Evolutionary conservation across 306 rosid species (phyloP).

Genomic region (Erythrophleum fordii): DNA sequence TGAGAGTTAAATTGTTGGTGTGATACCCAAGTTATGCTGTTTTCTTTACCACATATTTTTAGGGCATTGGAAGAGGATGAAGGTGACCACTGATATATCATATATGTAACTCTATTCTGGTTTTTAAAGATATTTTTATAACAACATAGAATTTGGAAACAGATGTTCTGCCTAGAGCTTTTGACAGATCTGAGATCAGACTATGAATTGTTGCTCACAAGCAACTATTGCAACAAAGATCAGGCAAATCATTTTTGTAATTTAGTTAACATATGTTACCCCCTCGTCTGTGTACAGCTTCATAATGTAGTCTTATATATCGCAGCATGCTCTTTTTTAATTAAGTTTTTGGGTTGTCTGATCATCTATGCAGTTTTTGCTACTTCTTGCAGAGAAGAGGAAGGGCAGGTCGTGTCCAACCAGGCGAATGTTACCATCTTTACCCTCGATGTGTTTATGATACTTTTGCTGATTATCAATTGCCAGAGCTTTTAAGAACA

Average conservation of each 20-base stretch:
- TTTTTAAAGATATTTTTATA: slow-evolving; percentile 17
- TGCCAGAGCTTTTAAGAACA: slow-evolving; percentile 95
- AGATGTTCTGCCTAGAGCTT: slow-evolving; percentile 22
- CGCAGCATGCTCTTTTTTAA: slow-evolving; percentile 6
- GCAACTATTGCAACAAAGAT: slow-evolving; percentile 27
- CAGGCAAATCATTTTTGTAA: slow-evolving; percentile 4
- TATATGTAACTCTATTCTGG: slow-evolving; percentile 15
- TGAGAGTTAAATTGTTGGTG: slow-evolving; percentile 19
- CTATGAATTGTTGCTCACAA: slow-evolving; percentile 12
- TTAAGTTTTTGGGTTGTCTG: slow-evolving; percentile 31
- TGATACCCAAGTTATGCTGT: slow-evolving; percentile 1
- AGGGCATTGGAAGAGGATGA: slow-evolving; percentile 8
- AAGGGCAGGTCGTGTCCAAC: slow-evolving; percentile 98
- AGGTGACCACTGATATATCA: slow-evolving; percentile 14
- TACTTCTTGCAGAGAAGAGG: slow-evolving; percentile 79
- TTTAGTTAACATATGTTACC: slow-evolving; percentile 22
- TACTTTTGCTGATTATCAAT: slow-evolving; percentile 86
- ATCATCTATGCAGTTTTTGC: slow-evolving; percentile 23
- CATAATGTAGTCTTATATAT: slow-evolving; percentile 32
- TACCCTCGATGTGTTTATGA: slow-evolving; percentile 90
- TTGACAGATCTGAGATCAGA: slow-evolving; percentile 36
- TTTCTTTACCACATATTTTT: slow-evolving; percentile 19
- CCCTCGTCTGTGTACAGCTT: slow-evolving; percentile 10
- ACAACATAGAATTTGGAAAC: slow-evolving; percentile 28
- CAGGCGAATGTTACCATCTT: slow-evolving; percentile 94